Evolutionary conservation across 2,329 filamentous ascomycete species (phyloP).

Genomic region (Trichoderma sp.): DNA sequence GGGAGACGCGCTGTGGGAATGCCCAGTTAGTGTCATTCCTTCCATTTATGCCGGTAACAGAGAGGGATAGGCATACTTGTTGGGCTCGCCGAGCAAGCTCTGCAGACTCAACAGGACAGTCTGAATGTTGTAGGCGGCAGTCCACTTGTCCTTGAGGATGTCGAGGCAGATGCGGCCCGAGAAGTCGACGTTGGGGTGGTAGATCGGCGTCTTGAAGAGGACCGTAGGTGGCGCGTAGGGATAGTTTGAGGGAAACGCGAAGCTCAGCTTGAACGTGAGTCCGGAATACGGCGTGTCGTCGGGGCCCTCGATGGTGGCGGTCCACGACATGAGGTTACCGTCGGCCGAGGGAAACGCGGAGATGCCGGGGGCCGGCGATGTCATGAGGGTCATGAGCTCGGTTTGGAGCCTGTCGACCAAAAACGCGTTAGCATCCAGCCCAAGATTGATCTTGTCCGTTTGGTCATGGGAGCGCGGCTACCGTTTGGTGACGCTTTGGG

Average conservation of each 20-base stretch:
- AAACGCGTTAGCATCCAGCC: background rate
- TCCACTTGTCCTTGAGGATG: conserved; percentile 99
- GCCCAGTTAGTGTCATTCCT: conserved; percentile 30
- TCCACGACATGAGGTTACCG: conserved; percentile 90
- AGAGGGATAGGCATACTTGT: conserved; percentile 72
- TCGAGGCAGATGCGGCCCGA: conserved; percentile 95
- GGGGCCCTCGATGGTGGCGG: conserved; percentile 89
- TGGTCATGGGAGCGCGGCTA: conserved; percentile 40
- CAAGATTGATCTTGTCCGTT: background rate
- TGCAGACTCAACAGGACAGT: conserved; percentile 91
- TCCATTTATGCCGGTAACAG: background rate
- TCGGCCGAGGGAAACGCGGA: conserved; percentile 92
- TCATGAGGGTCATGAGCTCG: conserved; percentile 98
- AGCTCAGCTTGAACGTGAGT: conserved; percentile 87
- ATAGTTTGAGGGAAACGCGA: conserved; percentile 89
- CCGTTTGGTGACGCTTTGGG: conserved; percentile 78
- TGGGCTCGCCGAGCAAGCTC: conserved; percentile 92
- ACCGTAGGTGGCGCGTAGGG: conserved; percentile 90
- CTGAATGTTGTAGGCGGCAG: conserved; percentile 94
- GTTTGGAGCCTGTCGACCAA: conserved; percentile 73
- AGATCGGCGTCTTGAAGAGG: conserved; percentile 97
- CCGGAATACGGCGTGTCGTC: conserved; percentile 87
- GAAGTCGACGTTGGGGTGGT: conserved; percentile 98
- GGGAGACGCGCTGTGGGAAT: conserved; percentile 71
- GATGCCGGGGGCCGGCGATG: conserved; percentile 86